Evolutionary conservation across 2,329 filamentous ascomycete species (phyloP).

Genomic region (Colletotrichum sp.): DNA sequence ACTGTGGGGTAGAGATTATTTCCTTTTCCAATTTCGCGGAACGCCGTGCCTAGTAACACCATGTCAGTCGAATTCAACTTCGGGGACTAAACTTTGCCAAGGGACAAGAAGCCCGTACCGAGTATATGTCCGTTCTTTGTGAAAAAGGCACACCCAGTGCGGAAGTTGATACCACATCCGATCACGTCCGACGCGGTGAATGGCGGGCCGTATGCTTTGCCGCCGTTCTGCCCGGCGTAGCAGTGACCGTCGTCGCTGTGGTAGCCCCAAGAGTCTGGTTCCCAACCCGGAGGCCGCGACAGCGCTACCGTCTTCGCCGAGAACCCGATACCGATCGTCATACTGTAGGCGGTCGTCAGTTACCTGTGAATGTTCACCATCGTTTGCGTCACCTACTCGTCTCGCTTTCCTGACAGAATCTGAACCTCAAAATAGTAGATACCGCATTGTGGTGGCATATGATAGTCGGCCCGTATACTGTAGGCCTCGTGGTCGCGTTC

Average conservation of each 20-base stretch:
- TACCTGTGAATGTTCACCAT: neutral
- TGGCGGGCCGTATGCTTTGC: slow-evolving; percentile 60
- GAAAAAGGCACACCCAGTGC: slow-evolving; percentile 69
- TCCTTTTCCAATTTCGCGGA: slow-evolving; percentile 65
- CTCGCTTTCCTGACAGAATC: slow-evolving; percentile 54
- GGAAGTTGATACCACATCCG: slow-evolving; percentile 71
- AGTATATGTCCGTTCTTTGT: slow-evolving; percentile 67
- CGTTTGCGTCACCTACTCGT: slow-evolving; percentile 52
- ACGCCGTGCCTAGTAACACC: slow-evolving; percentile 65
- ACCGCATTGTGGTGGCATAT: slow-evolving; percentile 88
- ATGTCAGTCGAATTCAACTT: slow-evolving; percentile 15
- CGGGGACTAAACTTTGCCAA: neutral
- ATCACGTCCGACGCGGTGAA: slow-evolving; percentile 64
- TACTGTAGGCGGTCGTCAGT: slow-evolving; percentile 40
- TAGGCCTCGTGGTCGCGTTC: slow-evolving; percentile 77
- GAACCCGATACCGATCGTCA: slow-evolving; percentile 68
- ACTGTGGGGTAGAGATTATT: slow-evolving; percentile 64
- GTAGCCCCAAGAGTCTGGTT: slow-evolving; percentile 71
- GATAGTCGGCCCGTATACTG: slow-evolving; percentile 80
- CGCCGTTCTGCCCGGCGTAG: slow-evolving; percentile 61
- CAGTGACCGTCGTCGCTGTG: slow-evolving; percentile 71
- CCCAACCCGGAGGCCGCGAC: slow-evolving; percentile 68
- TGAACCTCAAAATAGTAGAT: slow-evolving; percentile 91
- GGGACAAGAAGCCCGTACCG: slow-evolving; percentile 44
- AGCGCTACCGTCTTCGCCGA: slow-evolving; percentile 58